Conservation (phyloP, 2,329 filamentous ascomycete genomes). For the Pyricularia pennisetigena region DNA sequence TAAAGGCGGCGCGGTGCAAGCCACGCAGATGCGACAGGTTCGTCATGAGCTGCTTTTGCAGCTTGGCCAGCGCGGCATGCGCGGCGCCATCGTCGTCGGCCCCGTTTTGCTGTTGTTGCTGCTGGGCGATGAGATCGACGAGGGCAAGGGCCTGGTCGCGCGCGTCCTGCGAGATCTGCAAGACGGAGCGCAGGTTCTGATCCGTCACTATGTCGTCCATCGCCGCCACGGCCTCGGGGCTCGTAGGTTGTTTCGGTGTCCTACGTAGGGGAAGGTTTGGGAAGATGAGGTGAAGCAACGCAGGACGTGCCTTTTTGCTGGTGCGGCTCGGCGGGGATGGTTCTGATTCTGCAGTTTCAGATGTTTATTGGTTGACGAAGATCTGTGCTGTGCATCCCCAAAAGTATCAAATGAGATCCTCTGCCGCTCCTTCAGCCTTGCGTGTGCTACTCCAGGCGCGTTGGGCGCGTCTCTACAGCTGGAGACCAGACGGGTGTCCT, state of each 20-base stretch:
- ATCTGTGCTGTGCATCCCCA: neutral
- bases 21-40: slow-evolving; percentile 73
- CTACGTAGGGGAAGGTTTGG: neutral
- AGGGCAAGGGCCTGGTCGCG: slow-evolving; percentile 62
- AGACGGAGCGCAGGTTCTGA: slow-evolving; percentile 53
- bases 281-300: neutral
- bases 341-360: neutral
- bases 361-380: neutral
- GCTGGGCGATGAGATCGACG: slow-evolving; percentile 38
- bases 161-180: slow-evolving; percentile 63
- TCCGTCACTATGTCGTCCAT: slow-evolving; percentile 57
- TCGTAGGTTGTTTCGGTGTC: neutral
- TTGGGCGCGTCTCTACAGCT: neutral
- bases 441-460: neutral
- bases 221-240: slow-evolving; percentile 3
- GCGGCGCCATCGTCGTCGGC: slow-evolving; percentile 28
- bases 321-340: neutral
- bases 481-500: neutral
- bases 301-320: neutral
- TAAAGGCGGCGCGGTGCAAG: slow-evolving; percentile 71
- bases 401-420: neutral
- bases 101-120: slow-evolving; percentile 16
- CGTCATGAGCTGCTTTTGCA: slow-evolving; percentile 72
- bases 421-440: neutral
- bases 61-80: slow-evolving; percentile 53